Conservation (phyloP, 345 rosid genomes). For the Eucalyptus cladocalyx region DNA sequence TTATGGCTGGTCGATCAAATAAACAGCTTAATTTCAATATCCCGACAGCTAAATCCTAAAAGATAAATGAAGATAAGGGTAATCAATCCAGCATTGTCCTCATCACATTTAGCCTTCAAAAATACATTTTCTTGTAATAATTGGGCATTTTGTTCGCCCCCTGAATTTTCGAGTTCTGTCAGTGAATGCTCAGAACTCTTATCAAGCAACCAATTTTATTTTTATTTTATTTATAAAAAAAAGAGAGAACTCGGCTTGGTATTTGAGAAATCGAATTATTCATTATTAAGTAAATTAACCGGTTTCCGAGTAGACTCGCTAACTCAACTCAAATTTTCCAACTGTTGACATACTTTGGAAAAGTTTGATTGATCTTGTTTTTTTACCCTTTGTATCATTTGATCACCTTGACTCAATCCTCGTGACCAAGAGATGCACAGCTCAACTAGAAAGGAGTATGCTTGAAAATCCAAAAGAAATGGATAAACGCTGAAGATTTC, state of each 20-base stretch:
- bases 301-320: not conserved
- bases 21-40: not conserved
- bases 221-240: too few species aligned
- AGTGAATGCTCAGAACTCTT: not conserved
- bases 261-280: not conserved
- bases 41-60: not conserved
- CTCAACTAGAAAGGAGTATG: not conserved
- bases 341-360: fast-evolving
- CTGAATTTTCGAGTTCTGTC: not conserved
- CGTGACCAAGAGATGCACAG: not conserved
- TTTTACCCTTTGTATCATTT: not conserved
- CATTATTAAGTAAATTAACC: not conserved
- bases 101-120: not conserved
- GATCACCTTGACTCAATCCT: not conserved
- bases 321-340: not conserved
- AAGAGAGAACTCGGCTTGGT: not conserved
- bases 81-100: not conserved
- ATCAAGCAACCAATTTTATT: not conserved
- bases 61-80: not conserved
- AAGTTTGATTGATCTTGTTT: not conserved
- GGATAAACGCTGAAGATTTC: not conserved
- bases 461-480: not conserved
- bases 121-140: not conserved
- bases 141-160: not conserved
- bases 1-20: not conserved